Evolutionary conservation across 768 basidiomycete genomes (phyloP).

Genomic region (Russula virescens): DNA sequence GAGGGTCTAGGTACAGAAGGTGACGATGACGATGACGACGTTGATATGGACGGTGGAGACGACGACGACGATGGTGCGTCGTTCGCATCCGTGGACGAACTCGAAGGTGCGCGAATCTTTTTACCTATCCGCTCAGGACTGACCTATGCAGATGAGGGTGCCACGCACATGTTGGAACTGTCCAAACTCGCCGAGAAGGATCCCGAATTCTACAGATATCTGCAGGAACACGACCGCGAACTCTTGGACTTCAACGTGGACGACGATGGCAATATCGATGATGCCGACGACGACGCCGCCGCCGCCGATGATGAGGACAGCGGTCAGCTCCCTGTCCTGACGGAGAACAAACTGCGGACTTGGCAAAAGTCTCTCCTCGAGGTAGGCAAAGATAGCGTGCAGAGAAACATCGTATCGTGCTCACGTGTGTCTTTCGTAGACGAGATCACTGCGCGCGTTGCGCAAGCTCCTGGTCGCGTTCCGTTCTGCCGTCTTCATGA

Average conservation of each 20-base stretch:
- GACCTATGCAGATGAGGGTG: slow-evolving; percentile 53
- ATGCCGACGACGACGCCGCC: slow-evolving; percentile 39
- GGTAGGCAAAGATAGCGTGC: slow-evolving; percentile 37
- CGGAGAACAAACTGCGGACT: slow-evolving; percentile 57
- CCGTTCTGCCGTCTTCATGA: slow-evolving; percentile 84
- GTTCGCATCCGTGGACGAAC: slow-evolving; percentile 72
- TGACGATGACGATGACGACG: slow-evolving; percentile 36
- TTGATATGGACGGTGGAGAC: slow-evolving; percentile 31
- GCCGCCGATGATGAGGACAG: slow-evolving; percentile 44
- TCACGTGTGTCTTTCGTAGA: slow-evolving; percentile 39
- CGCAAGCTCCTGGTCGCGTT: slow-evolving; percentile 85
- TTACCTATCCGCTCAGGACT: slow-evolving; percentile 1
- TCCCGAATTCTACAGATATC: slow-evolving; percentile 98
- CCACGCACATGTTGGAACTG: slow-evolving; percentile 71
- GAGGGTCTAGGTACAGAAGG: slow-evolving; percentile 39
- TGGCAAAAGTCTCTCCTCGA: slow-evolving; percentile 92
- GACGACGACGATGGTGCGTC: slow-evolving; percentile 57
- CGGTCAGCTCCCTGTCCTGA: slow-evolving; percentile 50
- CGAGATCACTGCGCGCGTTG: slow-evolving; percentile 78
- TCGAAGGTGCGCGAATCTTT: slow-evolving; percentile 48
- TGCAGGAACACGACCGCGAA: slow-evolving; percentile 92
- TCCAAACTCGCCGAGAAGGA: slow-evolving; percentile 90
- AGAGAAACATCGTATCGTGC: slow-evolving; percentile 4
- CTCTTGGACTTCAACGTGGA: slow-evolving; percentile 68
- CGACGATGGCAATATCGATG: slow-evolving; percentile 35